A percentile compares a stretch with the other conserved stretches of the same genome.
These are phyloP conservation scores for Camellia granthamiana DNA, from an alignment of 148 eudicot species.

Conservation along the genomic window DNA sequence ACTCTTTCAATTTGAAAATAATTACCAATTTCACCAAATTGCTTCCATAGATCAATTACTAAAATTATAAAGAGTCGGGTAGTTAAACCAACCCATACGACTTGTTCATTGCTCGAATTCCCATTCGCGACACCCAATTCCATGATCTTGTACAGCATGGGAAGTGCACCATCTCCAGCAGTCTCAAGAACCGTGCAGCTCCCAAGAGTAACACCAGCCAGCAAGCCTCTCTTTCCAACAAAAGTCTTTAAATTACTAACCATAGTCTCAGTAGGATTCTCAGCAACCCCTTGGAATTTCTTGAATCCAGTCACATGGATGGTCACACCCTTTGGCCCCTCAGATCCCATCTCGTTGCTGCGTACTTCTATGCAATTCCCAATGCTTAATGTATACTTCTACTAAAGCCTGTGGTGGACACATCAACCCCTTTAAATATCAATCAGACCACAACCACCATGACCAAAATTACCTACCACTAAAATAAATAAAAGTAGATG, in stretches of 20 bases:
- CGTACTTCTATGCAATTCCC: conserved; percentile 26
- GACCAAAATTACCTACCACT: background rate
- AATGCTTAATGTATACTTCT: conserved; percentile 8
- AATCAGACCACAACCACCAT: background rate
- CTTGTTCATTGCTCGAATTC: conserved; percentile 27
- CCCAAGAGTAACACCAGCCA: conserved; percentile 49
- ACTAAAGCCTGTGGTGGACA: conserved; percentile 11
- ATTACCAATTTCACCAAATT: background rate
- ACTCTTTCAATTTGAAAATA: background rate
- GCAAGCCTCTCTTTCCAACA: conserved; percentile 43
- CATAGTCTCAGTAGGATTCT: conserved; percentile 69
- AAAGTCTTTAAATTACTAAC: conserved; percentile 45
- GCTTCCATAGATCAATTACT: background rate
- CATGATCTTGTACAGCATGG: conserved; percentile 44
- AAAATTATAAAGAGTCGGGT: background rate
- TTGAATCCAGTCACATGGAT: conserved; percentile 78
- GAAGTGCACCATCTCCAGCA: conserved; percentile 70
- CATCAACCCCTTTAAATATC: background rate
- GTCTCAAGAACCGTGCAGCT: conserved; percentile 66
- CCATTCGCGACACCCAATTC: conserved; percentile 31
- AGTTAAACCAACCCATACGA: conserved; percentile 54
- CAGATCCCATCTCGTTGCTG: conserved; percentile 62
- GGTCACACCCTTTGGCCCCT: conserved; percentile 53
- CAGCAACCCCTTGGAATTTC: conserved; percentile 68
- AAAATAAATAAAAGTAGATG: background rate